phyloP scores from a whole-genome alignment of 345 rosid species.

The Citrus hindsii region DNA sequence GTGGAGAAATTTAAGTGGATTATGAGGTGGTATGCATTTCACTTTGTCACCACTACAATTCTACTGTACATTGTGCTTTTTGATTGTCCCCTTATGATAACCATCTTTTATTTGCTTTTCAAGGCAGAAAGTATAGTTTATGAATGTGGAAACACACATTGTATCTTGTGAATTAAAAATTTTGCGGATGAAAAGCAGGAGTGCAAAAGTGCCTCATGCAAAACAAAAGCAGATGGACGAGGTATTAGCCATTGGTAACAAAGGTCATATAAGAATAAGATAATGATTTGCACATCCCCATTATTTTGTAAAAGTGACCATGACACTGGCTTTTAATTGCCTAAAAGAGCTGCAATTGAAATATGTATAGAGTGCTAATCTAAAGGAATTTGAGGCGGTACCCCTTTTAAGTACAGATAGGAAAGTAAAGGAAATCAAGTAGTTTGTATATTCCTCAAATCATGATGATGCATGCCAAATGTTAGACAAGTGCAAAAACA shows the following conservation, averaged over 20 bases:
- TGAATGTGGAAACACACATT: neutral
- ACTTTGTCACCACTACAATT: constrained; percentile 6
- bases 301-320: neutral
- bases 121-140: neutral
- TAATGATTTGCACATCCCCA: neutral
- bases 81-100: neutral
- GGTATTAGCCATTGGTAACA: neutral
- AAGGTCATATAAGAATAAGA: neutral
- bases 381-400: no score
- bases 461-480: neutral
- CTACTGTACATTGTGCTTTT: neutral
- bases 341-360: neutral
- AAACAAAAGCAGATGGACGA: neutral
- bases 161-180: neutral
- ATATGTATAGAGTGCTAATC: no score
- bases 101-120: neutral
- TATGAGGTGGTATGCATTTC: constrained; percentile 19
- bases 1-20: constrained; percentile 21
- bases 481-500: neutral
- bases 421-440: no score
- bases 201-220: neutral
- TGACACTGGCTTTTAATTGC: neutral
- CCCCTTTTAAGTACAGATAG: no score
- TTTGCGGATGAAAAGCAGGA: neutral
- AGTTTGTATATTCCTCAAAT: no score